Evolutionary conservation across 306 rosid species (phyloP).

Genomic region (Cicer bijugum): DNA sequence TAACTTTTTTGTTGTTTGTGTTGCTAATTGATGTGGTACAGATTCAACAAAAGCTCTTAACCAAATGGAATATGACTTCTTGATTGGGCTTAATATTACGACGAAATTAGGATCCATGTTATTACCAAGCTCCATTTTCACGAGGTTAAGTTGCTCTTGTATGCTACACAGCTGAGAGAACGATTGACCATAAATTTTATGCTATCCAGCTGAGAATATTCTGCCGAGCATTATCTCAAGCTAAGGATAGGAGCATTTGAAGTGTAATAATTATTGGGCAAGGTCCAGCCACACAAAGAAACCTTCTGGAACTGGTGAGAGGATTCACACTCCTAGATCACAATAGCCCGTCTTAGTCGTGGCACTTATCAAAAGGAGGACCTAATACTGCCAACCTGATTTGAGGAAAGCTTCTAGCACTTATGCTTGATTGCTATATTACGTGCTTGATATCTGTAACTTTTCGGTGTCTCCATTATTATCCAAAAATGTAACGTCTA

Average conservation of each 20-base stretch:
- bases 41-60: conserved; percentile 3
- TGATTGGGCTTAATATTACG: conserved; percentile 19
- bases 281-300: conserved; percentile 30
- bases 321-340: background rate
- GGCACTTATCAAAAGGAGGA: conserved; percentile 7
- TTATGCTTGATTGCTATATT: background rate
- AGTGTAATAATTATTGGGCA: conserved; percentile 31
- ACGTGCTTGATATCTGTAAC: background rate
- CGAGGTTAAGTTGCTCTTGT: conserved; percentile 27
- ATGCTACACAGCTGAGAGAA: conserved; percentile 1
- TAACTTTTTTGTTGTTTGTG: background rate
- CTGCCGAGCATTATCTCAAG: background rate
- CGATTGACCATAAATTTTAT: conserved; percentile 22
- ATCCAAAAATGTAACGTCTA: background rate
- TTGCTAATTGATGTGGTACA: conserved; percentile 40
- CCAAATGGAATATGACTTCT: conserved; percentile 8
- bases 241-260: conserved; percentile 21
- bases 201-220: conserved; percentile 20
- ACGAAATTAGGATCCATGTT: conserved; percentile 11
- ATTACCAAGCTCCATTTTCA: conserved; percentile 24
- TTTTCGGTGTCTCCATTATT: background rate
- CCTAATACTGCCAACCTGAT: conserved; percentile 28
- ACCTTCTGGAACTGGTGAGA: conserved; percentile 31
- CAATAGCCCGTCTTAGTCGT: conserved; percentile 25
- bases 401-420: conserved; percentile 16